Base-by-base conservation (phyloP, 164 flowering plant genomes). In the Echeveria elegans region DNA sequence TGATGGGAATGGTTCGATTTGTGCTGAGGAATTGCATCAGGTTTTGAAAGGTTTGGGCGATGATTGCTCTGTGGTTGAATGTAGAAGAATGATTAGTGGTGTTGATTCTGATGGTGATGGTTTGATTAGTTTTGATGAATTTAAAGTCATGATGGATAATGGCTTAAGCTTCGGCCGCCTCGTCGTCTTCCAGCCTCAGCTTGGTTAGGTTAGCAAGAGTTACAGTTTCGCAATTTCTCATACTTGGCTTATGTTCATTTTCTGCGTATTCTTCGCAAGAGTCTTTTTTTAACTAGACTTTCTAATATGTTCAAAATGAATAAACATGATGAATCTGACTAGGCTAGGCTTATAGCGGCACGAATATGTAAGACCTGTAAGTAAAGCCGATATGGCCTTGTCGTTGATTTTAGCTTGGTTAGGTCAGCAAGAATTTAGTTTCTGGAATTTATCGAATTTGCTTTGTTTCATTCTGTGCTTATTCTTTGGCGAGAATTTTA, bases 91-190 rank as follows among this genome's bases (percentile, higher is more conserved):
- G 97, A 90, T 90, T 34, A 47, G 75, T 16, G 89, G 87, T 0
- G 89, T 84, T 11, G 96, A 89, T 65, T 38, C 65, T 1, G 80
- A 89, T 53, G 93, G 93, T 23, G 85, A 86, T 63, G 96, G 96
- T 2, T 45, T 64, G 67, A 82, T 89, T 29, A 71, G 68, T 67
- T 88, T 89, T 70, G 88, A 86, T 14, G 96, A 89, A 69, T 89
- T 89, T 61, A 84, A 84, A 78, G 73, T 74, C 0, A 90, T 88
- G 97, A 90, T 86, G 90, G 70, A 68, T 28, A 36, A 41, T 18
- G 70, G 70, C 1, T 58, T 61, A 29, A 29, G 66, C 6, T 63
- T 34, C 47, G 29, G 29, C 28, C 45, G 45, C 24, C 32, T 26
- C 2, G 61, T 56, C 28, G 61, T 26, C 28, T 15, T 14, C 21